phyloP scores from a whole-genome alignment of 257 asterid species.

The Verbascum thapsus region DNA sequence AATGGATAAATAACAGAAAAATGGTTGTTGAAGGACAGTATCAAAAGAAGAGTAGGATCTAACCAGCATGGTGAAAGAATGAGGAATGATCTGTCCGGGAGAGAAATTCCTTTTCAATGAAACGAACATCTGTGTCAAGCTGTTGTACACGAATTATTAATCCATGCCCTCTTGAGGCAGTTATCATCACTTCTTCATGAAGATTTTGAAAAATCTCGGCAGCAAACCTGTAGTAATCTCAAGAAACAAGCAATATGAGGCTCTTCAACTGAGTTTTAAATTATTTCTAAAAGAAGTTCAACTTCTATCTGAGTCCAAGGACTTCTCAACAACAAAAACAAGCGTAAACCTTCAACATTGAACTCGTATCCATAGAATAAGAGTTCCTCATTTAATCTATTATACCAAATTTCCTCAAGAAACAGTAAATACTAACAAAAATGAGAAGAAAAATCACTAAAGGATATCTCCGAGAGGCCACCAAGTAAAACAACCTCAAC shows the following conservation, averaged over 20 bases:
- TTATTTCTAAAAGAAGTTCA: slow-evolving; percentile 20
- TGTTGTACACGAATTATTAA: slow-evolving; percentile 82
- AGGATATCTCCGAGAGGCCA: neutral
- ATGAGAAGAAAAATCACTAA: neutral
- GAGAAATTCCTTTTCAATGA: slow-evolving; percentile 82
- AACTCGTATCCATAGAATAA: too few relatives aligned
- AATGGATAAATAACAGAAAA: too few relatives aligned
- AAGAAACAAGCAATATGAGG: slow-evolving; percentile 38
- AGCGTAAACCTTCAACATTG: neutral
- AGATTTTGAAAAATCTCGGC: slow-evolving; percentile 89
- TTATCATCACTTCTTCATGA: slow-evolving; percentile 87
- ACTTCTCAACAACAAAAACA: neutral
- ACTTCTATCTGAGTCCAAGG: neutral
- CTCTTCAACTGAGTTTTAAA: too few relatives aligned
- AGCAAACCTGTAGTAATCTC: slow-evolving; percentile 80
- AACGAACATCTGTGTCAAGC: slow-evolving; percentile 82
- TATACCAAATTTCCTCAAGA: slow-evolving; percentile 2
- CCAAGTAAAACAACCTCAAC: neutral
- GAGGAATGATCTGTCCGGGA: slow-evolving; percentile 86
- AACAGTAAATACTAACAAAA: neutral
- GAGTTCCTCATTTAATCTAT: neutral
- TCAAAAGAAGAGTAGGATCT: slow-evolving; percentile 34
- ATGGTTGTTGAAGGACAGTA: neutral
- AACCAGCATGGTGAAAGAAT: slow-evolving; percentile 71
- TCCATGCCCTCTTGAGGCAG: slow-evolving; percentile 90